Percentiles rank a stretch among this genome's conserved stretches.
These are phyloP conservation scores for Strobilomyces confusus DNA, from an alignment of 768 basidiomycete genomes.

Conservation along the genomic window DNA sequence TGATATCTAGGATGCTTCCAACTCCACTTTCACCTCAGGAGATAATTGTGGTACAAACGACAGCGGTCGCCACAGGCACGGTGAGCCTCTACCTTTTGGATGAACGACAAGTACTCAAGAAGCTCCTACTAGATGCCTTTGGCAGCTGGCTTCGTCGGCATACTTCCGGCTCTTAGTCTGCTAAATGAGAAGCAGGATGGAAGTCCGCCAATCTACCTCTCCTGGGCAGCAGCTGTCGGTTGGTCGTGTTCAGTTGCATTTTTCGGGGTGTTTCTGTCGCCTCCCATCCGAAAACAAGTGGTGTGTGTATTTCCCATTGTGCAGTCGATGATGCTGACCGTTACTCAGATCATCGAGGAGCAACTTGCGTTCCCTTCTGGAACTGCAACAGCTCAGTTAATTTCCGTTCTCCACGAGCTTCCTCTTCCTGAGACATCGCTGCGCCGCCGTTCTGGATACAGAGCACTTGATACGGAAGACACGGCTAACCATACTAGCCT, in stretches of 20 bases:
- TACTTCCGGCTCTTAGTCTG: slow-evolving; percentile 83
- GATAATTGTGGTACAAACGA: slow-evolving; percentile 91
- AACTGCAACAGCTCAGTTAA: slow-evolving; percentile 93
- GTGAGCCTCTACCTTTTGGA: slow-evolving; percentile 21
- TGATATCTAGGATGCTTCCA: slow-evolving; percentile 72
- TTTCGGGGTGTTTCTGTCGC: slow-evolving; percentile 98
- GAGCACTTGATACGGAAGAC: slow-evolving; percentile 33
- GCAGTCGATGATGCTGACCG: slow-evolving; percentile 3
- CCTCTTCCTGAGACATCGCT: slow-evolving; percentile 61
- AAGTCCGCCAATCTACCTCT: slow-evolving; percentile 65
- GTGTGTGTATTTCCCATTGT: slow-evolving; percentile 40
- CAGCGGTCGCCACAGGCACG: slow-evolving; percentile 89
- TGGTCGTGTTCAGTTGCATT: slow-evolving; percentile 94
- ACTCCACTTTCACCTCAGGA: slow-evolving; percentile 83
- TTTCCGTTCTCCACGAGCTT: slow-evolving; percentile 80
- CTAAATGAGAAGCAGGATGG: slow-evolving; percentile 76
- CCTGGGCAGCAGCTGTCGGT: slow-evolving; percentile 66
- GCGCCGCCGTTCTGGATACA: slow-evolving; percentile 58
- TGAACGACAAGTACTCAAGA: not conserved
- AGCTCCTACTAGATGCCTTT: slow-evolving; percentile 59
- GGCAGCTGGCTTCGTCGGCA: slow-evolving; percentile 87
- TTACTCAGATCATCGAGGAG: slow-evolving; percentile 80
- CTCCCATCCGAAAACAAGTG: slow-evolving; percentile 92
- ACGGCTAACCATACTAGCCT: slow-evolving; percentile 16
- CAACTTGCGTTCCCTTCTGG: slow-evolving; percentile 93